A percentile compares a stretch with the other conserved stretches of the same genome.
These are phyloP conservation scores for Aspergillus jensenii DNA, from an alignment of 2,329 filamentous ascomycete genomes.

Conservation along the genomic window DNA sequence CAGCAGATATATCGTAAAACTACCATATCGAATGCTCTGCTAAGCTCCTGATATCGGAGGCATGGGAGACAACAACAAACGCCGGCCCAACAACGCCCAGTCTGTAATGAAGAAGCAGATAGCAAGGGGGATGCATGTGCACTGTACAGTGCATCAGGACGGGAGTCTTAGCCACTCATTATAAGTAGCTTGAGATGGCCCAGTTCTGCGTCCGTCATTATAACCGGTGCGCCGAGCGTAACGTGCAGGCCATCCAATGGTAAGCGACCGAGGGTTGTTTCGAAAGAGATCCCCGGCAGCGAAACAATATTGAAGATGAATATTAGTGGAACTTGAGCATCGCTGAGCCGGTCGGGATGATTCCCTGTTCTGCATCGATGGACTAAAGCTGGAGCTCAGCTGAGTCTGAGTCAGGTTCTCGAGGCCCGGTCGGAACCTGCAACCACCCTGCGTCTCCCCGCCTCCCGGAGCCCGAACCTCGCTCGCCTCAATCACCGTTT, in stretches of 20 bases:
- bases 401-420: not conserved
- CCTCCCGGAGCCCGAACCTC: conserved; percentile 34
- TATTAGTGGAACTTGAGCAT: too few species aligned
- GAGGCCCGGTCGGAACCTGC: conserved; percentile 21
- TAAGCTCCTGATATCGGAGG: not conserved
- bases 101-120: not conserved
- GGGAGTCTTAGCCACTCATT: not conserved
- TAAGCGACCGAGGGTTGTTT: not conserved
- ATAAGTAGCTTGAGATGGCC: not conserved
- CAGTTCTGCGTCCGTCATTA: conserved; percentile 17
- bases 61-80: not conserved
- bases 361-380: not conserved
- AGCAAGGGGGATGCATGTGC: not conserved
- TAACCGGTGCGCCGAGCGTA: conserved; percentile 20
- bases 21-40: not conserved
- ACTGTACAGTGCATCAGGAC: not conserved
- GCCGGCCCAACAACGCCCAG: not conserved
- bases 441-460: conserved; percentile 27
- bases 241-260: conserved; percentile 15
- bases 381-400: not conserved
- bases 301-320: not conserved
- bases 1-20: too few species aligned
- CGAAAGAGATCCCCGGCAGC: not conserved
- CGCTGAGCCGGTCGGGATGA: too few species aligned
- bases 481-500: conserved; percentile 24